Conservation (phyloP, 2,329 filamentous ascomycete species). For the Fusarium liriodendri region DNA sequence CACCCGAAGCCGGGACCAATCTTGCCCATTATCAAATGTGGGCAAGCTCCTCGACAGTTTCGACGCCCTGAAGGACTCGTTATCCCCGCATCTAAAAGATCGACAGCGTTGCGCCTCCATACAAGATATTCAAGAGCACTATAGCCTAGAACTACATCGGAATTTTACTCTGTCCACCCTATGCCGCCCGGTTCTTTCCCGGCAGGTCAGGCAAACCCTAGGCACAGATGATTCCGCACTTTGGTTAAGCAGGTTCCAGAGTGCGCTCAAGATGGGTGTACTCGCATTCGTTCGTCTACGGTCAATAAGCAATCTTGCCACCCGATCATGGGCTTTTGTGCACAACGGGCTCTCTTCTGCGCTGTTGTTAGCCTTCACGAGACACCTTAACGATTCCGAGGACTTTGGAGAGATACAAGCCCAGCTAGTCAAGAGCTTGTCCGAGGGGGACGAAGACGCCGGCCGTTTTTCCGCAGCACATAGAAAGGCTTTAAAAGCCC, state of each 20-base stretch:
- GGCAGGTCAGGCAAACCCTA: background rate
- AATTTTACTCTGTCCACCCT: constrained; percentile 26
- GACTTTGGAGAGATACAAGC: constrained; percentile 29
- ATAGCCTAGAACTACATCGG: constrained; percentile 16
- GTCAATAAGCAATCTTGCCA: constrained; percentile 20
- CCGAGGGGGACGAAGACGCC: constrained; percentile 5
- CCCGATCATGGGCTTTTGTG: constrained; percentile 34
- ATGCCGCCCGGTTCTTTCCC: constrained; percentile 23
- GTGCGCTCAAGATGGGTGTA: constrained; percentile 13
- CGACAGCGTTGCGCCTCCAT: constrained; percentile 14
- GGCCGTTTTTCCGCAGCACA: constrained; percentile 23
- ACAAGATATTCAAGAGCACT: constrained; percentile 25
- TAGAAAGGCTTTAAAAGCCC: constrained; percentile 25
- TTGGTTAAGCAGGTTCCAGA: constrained; percentile 7
- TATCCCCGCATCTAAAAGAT: constrained; percentile 1
- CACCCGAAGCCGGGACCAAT: background rate
- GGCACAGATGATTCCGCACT: background rate
- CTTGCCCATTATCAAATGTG: background rate
- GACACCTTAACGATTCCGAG: background rate
- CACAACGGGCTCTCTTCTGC: constrained; percentile 35
- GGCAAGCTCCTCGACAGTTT: constrained; percentile 1
- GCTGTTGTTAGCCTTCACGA: constrained; percentile 27
- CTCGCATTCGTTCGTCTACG: constrained; percentile 25
- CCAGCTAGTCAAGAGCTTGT: constrained; percentile 18
- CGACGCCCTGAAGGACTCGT: background rate